Base-by-base conservation (phyloP, 164 flowering plant genomes). In the Malania oleifera region DNA sequence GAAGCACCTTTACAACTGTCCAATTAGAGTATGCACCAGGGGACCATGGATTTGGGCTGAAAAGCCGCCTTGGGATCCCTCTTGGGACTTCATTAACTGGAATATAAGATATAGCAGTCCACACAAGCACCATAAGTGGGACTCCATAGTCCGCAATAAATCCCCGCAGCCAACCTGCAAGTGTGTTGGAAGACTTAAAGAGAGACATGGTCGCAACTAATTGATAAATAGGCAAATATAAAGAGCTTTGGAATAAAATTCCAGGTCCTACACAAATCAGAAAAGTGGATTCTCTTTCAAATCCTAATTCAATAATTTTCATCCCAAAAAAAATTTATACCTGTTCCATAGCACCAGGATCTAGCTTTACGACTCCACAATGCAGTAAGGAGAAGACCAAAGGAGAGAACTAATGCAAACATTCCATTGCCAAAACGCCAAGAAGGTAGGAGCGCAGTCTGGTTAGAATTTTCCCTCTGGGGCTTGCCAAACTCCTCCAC, bases 401-500 rank as follows among this genome's bases (percentile, higher is more conserved):
- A 92, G 48, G 98, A 85, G 34, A 92, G 70, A 70, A 92, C 92
- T 69, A 92, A 60, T 28, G 96, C 97, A 72, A 92, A 87, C 95
- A 92, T 87, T 74, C 98, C 98, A 82, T 92, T 92, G 54, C 83
- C 92, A 65, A 90, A 92, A 34, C 89, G 84, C 98, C 97, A 92
- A 7, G 96, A 73, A 37, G 82, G 81, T 56, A 56, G 72, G 17
- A 91, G 54, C 60, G 84, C 90, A 50, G 68, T 60, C 60, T 73
- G 82, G 29, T 80, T 78, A 15, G 69, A 74, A 57, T 83, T 82
- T 81, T 79, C 98, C 61, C 95, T 76, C 69, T 76, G 2, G 22
- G 96, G 96, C 57, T 80, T 73, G 54, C 89, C 72, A 72, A 91
- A 91, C 70, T 91, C 98, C 57, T 91, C 98, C 61, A 91, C 87